Conservation (phyloP, 2,329 filamentous ascomycete species). For the Xylaria multiplex region DNA sequence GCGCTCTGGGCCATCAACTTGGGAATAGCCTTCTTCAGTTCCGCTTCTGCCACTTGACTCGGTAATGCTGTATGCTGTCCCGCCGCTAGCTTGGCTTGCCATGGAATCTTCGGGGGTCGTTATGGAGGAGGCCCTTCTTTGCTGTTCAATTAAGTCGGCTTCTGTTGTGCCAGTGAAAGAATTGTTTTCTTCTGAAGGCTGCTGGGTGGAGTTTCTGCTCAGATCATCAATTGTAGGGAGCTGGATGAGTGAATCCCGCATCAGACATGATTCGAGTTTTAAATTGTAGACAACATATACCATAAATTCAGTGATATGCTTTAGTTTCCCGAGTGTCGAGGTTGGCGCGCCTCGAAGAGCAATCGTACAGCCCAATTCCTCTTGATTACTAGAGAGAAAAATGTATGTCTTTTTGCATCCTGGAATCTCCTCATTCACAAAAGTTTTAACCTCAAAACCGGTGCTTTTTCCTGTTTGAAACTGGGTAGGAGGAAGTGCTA, state of each 20-base stretch:
- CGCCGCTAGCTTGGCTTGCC: slow-evolving; percentile 42
- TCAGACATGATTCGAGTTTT: slow-evolving; percentile 91
- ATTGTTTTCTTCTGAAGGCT: slow-evolving; percentile 52
- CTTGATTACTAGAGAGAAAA: slow-evolving; percentile 89
- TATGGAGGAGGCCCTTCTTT: slow-evolving; percentile 39
- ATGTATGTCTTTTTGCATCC: slow-evolving; percentile 93
- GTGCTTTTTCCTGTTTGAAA: slow-evolving; percentile 82
- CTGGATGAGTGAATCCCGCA: slow-evolving; percentile 91
- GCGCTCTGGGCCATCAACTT: slow-evolving; percentile 28
- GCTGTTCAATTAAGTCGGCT: slow-evolving; percentile 32
- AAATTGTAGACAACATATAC: slow-evolving; percentile 98
- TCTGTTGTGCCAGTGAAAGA: slow-evolving; percentile 48
- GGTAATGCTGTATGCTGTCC: slow-evolving; percentile 32
- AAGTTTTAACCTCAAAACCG: slow-evolving; percentile 95
- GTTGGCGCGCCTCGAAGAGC: slow-evolving; percentile 84
- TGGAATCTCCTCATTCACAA: slow-evolving; percentile 78
- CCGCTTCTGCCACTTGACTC: slow-evolving; percentile 10
- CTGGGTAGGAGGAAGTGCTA: slow-evolving; percentile 73
- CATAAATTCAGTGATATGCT: slow-evolving; percentile 97
- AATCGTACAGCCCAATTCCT: slow-evolving; percentile 93
- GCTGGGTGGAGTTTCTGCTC: slow-evolving; percentile 51
- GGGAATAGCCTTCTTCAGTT: slow-evolving; percentile 35
- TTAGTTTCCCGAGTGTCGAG: slow-evolving; percentile 78
- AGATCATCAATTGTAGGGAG: slow-evolving; percentile 72
- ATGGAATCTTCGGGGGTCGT: slow-evolving; percentile 39